These are phyloP conservation scores for Apiospora sp. DNA, from an alignment of 2,329 filamentous ascomycete genomes.

Conservation along the genomic window DNA sequence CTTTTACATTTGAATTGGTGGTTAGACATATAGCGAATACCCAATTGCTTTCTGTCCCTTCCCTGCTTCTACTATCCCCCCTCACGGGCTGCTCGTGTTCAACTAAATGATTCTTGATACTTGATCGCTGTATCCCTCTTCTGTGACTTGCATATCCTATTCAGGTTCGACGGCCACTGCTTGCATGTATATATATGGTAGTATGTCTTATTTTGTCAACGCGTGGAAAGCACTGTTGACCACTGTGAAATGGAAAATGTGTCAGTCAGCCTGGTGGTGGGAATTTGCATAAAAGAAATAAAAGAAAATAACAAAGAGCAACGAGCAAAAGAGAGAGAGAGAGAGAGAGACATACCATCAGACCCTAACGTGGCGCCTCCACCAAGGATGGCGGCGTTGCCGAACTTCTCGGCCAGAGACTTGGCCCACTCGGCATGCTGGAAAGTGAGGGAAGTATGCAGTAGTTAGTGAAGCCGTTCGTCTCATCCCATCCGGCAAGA, in stretches of 20 bases:
- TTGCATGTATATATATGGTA: not conserved
- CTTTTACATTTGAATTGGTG: not conserved
- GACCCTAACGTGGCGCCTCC: constrained; percentile 7
- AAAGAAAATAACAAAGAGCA: not conserved
- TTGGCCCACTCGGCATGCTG: constrained; percentile 22
- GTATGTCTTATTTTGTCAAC: not conserved
- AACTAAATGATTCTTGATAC: too few relatives aligned
- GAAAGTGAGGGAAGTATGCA: not conserved
- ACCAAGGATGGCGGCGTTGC: constrained; percentile 20
- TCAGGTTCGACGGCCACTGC: not conserved
- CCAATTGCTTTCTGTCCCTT: constrained; percentile 10
- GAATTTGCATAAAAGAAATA: not conserved
- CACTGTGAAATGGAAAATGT: not conserved
- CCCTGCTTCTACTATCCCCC: not conserved
- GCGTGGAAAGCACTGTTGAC: not conserved
- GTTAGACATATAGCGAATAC: constrained; percentile 25
- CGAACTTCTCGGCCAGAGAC: constrained; percentile 13
- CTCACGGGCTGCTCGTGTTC: too few relatives aligned
- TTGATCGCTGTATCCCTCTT: too few relatives aligned
- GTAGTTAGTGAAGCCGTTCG: not conserved
- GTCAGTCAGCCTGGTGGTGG: not conserved
- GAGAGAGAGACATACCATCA: not conserved
- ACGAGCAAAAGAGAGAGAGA: too few relatives aligned
- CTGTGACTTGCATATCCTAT: not conserved
- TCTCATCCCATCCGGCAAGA: too few relatives aligned